Conservation (phyloP, 192 early-diverging fungal species). For the Linnemannia zychae region DNA sequence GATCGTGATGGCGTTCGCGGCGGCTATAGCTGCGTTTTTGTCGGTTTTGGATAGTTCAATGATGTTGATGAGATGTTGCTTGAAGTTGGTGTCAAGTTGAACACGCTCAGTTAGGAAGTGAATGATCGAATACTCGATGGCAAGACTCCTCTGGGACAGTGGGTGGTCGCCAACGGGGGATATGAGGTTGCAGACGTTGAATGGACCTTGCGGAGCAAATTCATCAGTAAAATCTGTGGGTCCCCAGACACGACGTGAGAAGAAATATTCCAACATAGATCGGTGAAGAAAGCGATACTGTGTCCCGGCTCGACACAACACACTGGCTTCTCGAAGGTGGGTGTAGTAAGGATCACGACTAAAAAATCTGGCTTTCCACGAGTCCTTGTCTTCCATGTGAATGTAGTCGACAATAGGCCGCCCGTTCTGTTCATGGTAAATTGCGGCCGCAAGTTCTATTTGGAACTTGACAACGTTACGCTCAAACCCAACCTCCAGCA, state of each 20-base stretch:
- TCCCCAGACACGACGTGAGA: too few species aligned
- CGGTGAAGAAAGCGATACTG: too few species aligned
- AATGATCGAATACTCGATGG: too few species aligned
- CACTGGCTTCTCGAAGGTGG: too few species aligned
- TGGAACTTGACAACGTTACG: background rate
- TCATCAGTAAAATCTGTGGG: too few species aligned
- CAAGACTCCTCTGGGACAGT: too few species aligned
- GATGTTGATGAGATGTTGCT: background rate
- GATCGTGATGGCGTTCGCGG: constrained; percentile 8
- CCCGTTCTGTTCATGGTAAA: background rate
- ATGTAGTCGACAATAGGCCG: background rate
- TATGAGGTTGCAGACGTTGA: too few species aligned
- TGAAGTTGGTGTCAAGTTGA: background rate
- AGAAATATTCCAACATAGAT: too few species aligned
- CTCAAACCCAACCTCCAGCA: background rate
- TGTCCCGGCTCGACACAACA: too few species aligned
- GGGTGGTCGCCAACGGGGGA: too few species aligned
- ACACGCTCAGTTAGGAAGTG: too few species aligned
- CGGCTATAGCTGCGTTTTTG: background rate
- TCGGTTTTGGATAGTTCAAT: background rate
- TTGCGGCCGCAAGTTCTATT: background rate
- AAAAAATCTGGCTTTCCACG: background rate
- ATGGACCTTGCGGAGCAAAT: too few species aligned
- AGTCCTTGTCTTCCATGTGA: background rate
- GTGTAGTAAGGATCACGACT: background rate